Conservation (phyloP, 2,329 filamentous ascomycete species). For the Calonectria hongkongensis region DNA sequence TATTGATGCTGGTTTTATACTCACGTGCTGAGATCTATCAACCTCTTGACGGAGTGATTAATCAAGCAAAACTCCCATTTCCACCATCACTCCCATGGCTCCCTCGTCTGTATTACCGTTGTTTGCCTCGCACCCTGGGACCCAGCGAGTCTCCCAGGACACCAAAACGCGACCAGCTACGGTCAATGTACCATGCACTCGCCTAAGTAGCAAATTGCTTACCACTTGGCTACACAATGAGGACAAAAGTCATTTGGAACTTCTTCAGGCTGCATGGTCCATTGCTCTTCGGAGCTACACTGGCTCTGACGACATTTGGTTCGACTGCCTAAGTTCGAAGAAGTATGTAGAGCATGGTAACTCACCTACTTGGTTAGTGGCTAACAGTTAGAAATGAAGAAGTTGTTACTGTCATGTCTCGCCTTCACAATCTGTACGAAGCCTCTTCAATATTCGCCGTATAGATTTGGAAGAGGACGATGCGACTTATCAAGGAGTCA, state of each 20-base stretch:
- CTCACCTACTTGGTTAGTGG: not conserved
- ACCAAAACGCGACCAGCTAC: not conserved
- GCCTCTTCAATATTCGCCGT: constrained; percentile 8
- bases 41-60: not conserved
- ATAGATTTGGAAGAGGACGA: not conserved
- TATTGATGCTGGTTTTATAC: not conserved
- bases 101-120: constrained; percentile 13
- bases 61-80: not conserved
- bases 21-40: not conserved
- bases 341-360: constrained; percentile 4
- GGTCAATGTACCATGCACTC: not conserved
- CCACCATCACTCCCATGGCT: constrained; percentile 9
- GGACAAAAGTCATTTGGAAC: not conserved
- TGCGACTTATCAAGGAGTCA: not conserved
- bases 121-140: constrained; percentile 5
- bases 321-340: not conserved
- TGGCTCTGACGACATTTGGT: constrained; percentile 5
- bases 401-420: constrained; percentile 18
- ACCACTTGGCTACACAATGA: not conserved
- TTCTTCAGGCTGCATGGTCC: not conserved
- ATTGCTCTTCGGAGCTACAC: constrained; percentile 3
- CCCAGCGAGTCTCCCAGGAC: not conserved
- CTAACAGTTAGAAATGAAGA: not conserved
- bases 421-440: not conserved
- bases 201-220: not conserved